Base-by-base conservation (phyloP, 2,329 filamentous ascomycete species). In the Epichloe gansuensis region DNA sequence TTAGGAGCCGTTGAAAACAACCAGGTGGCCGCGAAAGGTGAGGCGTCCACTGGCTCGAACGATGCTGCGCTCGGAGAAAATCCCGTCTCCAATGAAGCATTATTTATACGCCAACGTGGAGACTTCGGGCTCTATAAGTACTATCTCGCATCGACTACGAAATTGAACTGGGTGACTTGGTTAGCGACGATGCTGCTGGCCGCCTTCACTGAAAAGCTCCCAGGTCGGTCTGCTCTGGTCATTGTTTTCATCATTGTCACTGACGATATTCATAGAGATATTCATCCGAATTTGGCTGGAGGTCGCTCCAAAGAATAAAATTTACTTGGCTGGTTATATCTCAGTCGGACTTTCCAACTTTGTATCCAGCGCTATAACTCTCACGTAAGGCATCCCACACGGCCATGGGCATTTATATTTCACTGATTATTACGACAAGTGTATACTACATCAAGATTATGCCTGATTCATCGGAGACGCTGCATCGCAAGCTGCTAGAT, bases 381-480 rank as follows among this genome's bases (percentile, higher is more conserved):
- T 53, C 25, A 6, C 46, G 52, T 51, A 4, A 27, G 41, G 23
- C 13, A 8, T 7, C 21, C 21, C 8, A 13, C 9, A 13, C 21
- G 9, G 17, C 17, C 23, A 7, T 5, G 21, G 4, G 5, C 17
- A 8, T 27, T 43, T 15, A 17, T 44, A 1, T 7, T 12, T 11
- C 5, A 23, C 44, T 21, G 25, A 41, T 31, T 4, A 39, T 17
- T 40, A 1, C 11, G 17, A 21, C 17, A 21, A 54, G 53, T 7
- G 39, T 49, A 50, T 51, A 34, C n/a, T 45, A 51, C 21, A 36
- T 54, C n/a, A 43, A 42, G 12, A n/a, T 51, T 21, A 50, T 54
- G 1, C 53, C 53, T 2, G 39, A 38, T 5, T 46, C 49, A 7
- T 46, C 50, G 7, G 40, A 51, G n/a, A 41, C 40, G 4, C 47